phyloP scores from a whole-genome alignment of 352 stramenopile species.

The Thraustotheca clavata region DNA sequence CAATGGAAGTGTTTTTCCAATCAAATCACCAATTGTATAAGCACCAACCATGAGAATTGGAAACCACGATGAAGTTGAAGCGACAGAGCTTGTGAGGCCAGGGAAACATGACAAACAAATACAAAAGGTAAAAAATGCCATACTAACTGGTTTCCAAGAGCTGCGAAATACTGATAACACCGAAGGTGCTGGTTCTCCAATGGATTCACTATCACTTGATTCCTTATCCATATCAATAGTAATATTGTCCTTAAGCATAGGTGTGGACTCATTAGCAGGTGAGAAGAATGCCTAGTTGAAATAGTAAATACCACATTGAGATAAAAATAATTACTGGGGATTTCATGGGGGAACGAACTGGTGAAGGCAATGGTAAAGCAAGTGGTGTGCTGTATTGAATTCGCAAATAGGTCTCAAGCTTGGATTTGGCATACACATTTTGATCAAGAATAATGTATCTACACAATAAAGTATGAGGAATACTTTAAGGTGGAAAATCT shows the following conservation, averaged over 20 bases:
- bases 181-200: constrained; percentile 36
- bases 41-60: constrained; percentile 62
- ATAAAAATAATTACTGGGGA: neutral
- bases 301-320: too few relatives aligned
- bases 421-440: constrained; percentile 50
- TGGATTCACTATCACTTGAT: constrained; percentile 25
- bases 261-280: constrained; percentile 8
- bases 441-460: constrained; percentile 41
- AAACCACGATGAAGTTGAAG: constrained; percentile 50
- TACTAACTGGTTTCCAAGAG: constrained; percentile 67
- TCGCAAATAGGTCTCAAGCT: constrained; percentile 56
- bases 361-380: constrained; percentile 38
- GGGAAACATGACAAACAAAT: constrained; percentile 73
- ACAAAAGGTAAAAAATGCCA: constrained; percentile 67
- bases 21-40: constrained; percentile 65
- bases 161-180: constrained; percentile 49
- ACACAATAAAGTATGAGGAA: constrained; percentile 36
- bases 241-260: neutral
- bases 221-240: neutral
- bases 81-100: constrained; percentile 62
- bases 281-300: constrained; percentile 1
- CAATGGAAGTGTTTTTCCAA: constrained; percentile 71
- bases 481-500: neutral
- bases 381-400: constrained; percentile 59
- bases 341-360: constrained; percentile 24